Conservation (phyloP, 2,329 filamentous ascomycete genomes). For the Penicillium occitanis region DNA sequence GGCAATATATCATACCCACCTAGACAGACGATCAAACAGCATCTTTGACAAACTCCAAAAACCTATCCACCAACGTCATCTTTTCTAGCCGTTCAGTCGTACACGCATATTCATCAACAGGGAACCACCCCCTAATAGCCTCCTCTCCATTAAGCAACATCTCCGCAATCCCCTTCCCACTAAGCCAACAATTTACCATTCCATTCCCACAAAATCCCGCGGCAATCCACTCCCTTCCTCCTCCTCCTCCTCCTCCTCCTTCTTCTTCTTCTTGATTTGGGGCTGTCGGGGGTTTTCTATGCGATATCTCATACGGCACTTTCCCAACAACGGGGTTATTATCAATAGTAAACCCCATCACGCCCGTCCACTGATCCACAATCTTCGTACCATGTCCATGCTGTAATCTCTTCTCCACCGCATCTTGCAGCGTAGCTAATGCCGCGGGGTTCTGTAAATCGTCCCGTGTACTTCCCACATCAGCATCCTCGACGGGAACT, state of each 20-base stretch:
- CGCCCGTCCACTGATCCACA: slow-evolving; percentile 36
- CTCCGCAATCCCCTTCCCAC: slow-evolving; percentile 30
- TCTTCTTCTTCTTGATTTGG: neutral
- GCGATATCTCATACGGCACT: slow-evolving; percentile 39
- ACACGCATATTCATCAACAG: slow-evolving; percentile 23
- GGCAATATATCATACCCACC: neutral
- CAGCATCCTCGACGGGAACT: slow-evolving; percentile 15
- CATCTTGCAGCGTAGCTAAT: slow-evolving; percentile 7
- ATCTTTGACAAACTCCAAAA: slow-evolving; percentile 14
- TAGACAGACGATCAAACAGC: neutral
- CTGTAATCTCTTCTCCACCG: slow-evolving; percentile 16
- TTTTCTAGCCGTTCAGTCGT: slow-evolving; percentile 17
- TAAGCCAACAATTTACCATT: slow-evolving; percentile 57
- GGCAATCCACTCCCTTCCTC: slow-evolving; percentile 51
- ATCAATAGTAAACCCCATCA: slow-evolving; percentile 55
- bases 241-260: neutral
- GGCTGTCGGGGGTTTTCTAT: slow-evolving; percentile 31
- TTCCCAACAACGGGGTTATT: slow-evolving; percentile 54
- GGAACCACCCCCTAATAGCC: slow-evolving; percentile 29
- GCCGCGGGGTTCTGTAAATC: slow-evolving; percentile 17
- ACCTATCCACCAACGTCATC: slow-evolving; percentile 17
- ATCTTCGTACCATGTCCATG: slow-evolving; percentile 26
- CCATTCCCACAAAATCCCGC: slow-evolving; percentile 67
- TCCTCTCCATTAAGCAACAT: slow-evolving; percentile 32
- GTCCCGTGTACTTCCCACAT: slow-evolving; percentile 21